phyloP scores from a whole-genome alignment of 1,139 yeast species.

The Sugiyamaella xylanicola region DNA sequence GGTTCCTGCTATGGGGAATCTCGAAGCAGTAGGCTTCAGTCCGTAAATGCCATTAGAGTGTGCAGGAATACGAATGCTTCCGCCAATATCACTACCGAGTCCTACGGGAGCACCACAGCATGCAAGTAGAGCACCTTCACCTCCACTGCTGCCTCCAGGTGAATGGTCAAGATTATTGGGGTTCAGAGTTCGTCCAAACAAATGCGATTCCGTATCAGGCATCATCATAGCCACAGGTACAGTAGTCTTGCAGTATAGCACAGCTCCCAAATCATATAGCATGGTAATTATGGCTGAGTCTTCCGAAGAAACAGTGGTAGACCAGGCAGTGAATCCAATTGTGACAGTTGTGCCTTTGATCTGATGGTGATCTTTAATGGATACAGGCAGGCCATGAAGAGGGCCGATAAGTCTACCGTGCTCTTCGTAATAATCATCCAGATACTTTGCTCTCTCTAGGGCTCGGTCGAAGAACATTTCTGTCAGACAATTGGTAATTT shows the following conservation, averaged over 20 bases:
- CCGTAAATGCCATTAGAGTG: conserved; percentile 56
- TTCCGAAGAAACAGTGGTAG: conserved; percentile 39
- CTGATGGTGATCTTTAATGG: conserved; percentile 54
- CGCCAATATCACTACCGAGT: conserved; percentile 65
- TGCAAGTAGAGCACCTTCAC: conserved; percentile 59
- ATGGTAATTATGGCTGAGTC: conserved; percentile 49
- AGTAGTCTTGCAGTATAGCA: conserved; percentile 57
- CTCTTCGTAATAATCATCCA: conserved; percentile 43
- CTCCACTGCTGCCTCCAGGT: conserved; percentile 64
- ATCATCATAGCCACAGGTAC: conserved; percentile 64
- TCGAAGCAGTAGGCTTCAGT: conserved; percentile 50
- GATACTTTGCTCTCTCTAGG: conserved; percentile 42
- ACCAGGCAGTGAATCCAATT: conserved; percentile 26
- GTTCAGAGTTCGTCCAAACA: conserved; percentile 50
- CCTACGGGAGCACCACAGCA: conserved; percentile 54
- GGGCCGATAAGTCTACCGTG: conserved; percentile 49
- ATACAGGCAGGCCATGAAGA: conserved; percentile 54
- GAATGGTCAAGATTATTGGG: conserved; percentile 49
- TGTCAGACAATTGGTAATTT: conserved; percentile 48
- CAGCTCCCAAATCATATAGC: conserved; percentile 52
- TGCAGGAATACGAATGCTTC: conserved; percentile 60
- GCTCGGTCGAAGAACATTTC: conserved; percentile 42
- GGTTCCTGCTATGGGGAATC: conserved; percentile 51
- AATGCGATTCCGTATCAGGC: conserved; percentile 51
- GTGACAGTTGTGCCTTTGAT: conserved; percentile 26